These are phyloP conservation scores for Sarocladium brachiariae DNA, from an alignment of 2,329 filamentous ascomycete species.

Conservation along the genomic window DNA sequence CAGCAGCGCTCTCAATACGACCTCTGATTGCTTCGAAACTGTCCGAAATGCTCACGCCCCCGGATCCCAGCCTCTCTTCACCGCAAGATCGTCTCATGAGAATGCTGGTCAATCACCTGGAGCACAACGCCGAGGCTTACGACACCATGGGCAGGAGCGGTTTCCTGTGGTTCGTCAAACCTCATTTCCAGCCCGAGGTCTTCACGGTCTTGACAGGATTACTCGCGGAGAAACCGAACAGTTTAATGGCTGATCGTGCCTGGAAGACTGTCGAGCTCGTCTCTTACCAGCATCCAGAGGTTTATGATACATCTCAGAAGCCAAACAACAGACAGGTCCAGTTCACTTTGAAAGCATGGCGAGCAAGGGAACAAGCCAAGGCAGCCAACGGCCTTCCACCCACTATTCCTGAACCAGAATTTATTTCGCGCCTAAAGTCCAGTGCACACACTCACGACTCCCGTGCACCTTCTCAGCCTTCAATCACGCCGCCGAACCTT, in stretches of 20 bases:
- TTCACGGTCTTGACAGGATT: constrained; percentile 50
- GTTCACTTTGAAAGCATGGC: constrained; percentile 47
- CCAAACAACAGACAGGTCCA: constrained; percentile 37
- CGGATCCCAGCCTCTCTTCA: constrained; percentile 18
- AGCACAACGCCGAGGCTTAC: constrained; percentile 40
- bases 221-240: constrained; percentile 41
- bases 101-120: constrained; percentile 40
- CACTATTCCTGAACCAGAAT: constrained; percentile 35
- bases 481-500: constrained; percentile 21
- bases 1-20: constrained; percentile 41
- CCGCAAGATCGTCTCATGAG: constrained; percentile 47
- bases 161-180: constrained; percentile 49
- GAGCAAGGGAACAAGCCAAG: constrained; percentile 37
- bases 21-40: constrained; percentile 44
- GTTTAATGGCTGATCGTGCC: constrained; percentile 44
- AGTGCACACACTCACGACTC: constrained; percentile 34
- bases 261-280: constrained; percentile 42
- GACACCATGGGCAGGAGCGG: constrained; percentile 34
- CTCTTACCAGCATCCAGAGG: constrained; percentile 43
- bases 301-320: constrained; percentile 42
- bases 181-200: constrained; percentile 49
- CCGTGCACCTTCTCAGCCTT: constrained; percentile 22
- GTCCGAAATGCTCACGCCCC: constrained; percentile 38
- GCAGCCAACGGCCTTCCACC: constrained; percentile 28
- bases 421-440: constrained; percentile 37